Evolutionary conservation across 495 filamentous ascomycete genomes (phyloP), one percentile per base, ranked within the genome.

Genomic region (Penicillium nucicola): DNA sequence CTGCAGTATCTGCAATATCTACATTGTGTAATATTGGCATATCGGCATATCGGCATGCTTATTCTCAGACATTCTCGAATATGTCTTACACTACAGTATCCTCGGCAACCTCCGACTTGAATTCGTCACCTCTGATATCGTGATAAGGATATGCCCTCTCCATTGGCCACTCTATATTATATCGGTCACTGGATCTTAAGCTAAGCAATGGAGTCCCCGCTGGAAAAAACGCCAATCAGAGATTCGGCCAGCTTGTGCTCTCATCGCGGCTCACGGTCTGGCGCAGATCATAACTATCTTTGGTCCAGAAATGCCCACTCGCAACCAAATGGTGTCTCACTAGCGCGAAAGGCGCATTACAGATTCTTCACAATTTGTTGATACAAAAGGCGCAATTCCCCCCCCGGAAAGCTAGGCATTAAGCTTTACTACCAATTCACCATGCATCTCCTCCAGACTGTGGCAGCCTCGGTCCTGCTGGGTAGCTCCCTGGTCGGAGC

Each of bases 401-500:
- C 20, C 35, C 6, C 25, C 40, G 28, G 25, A 15, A 19, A 37
- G 8, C 17, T 23, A n/a, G n/a, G 1, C 17, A 37, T 3, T 18
- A 17, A 7, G 5, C 33, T 11, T 20, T 37, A 4, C 13, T 6
- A 30, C 17, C 22, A 28, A 1, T 8, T 38, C 50, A 55, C 32
- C 30, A 63, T 61, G 58, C 28, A 40, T 17, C 40, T 42, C 33
- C 41, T 46, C 9, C 39, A 36, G 18, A 47, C 34, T 30, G n/a
- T 63, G 34, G 17, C 58, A 11, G 44, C 54, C 18, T 58, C 56
- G 32, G 39, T 61, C 35, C 23, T 60, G 32, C 53, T 63, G 14
- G 50, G 50, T 31, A 55, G 55, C 45, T 20, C 53, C 2, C 23
- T 63, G 15, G 14, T 22, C 7, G 48, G 41, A 14, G 48, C 51